Conservation (phyloP, 2,329 filamentous ascomycete genomes). For the Dothistroma septosporum region DNA sequence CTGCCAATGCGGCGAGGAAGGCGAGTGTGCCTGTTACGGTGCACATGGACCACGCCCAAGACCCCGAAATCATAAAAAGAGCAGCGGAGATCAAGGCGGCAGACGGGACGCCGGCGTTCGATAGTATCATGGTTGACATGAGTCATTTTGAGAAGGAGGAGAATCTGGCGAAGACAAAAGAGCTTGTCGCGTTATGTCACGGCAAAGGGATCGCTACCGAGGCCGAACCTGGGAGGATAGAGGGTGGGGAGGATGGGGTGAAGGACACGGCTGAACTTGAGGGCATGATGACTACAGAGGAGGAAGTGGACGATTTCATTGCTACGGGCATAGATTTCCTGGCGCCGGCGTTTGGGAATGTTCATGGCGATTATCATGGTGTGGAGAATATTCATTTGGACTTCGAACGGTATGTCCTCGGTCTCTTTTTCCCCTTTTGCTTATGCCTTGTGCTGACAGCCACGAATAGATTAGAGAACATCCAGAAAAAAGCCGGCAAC, state of each 20-base stretch:
- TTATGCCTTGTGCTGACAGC: neutral
- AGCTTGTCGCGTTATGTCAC: conserved; percentile 61
- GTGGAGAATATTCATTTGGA: conserved; percentile 58
- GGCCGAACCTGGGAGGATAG: conserved; percentile 67
- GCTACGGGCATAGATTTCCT: conserved; percentile 69
- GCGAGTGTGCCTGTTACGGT: conserved; percentile 43
- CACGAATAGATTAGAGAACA: conserved; percentile 38
- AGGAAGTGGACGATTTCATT: conserved; percentile 67
- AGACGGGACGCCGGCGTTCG: conserved; percentile 50
- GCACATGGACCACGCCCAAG: conserved; percentile 48
- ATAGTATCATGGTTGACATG: conserved; percentile 77
- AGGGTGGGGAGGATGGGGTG: conserved; percentile 71
- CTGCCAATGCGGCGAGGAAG: conserved; percentile 42
- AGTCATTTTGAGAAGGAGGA: conserved; percentile 66
- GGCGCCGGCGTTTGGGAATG: conserved; percentile 71
- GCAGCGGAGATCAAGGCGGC: conserved; percentile 32
- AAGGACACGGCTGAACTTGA: conserved; percentile 58
- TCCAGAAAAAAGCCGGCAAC: conserved; percentile 48
- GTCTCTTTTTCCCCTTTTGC: neutral
- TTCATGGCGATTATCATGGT: conserved; percentile 72
- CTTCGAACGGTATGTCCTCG: conserved; percentile 45
- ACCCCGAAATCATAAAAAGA: conserved; percentile 37
- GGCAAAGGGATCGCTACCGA: conserved; percentile 64
- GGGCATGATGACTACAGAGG: conserved; percentile 62
- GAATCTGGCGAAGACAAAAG: conserved; percentile 61